Evolutionary conservation across 139 green algal genomes (phyloP).

Genomic region (Micromonas pusilla): DNA sequence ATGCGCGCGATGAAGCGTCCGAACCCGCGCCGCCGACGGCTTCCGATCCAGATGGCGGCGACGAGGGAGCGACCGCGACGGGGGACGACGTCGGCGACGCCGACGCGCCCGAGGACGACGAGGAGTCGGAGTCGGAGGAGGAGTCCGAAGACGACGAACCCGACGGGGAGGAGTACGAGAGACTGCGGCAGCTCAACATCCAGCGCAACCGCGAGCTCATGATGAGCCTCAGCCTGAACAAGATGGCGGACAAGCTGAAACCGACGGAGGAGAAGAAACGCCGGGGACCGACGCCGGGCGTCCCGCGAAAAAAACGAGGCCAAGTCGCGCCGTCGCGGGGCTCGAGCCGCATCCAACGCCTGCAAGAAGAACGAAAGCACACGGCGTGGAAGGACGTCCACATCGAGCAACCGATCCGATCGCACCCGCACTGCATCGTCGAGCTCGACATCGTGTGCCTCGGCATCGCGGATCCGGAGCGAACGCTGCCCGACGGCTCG

Average conservation of each 20-base stretch:
- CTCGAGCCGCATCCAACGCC: neutral
- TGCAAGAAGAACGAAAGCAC: neutral
- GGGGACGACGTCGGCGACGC: neutral
- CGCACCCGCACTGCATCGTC: neutral
- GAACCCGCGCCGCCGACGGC: too few relatives aligned
- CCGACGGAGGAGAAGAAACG: neutral
- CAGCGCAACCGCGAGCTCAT: constrained; percentile 18
- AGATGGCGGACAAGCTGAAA: neutral
- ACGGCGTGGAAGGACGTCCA: neutral
- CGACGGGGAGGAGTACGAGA: constrained; percentile 9
- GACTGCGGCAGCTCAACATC: neutral
- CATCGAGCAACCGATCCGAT: neutral
- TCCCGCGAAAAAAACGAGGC: neutral
- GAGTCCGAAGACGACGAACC: neutral
- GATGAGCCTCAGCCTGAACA: neutral
- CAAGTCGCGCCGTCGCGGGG: neutral
- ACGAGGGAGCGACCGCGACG: too few relatives aligned
- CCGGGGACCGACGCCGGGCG: neutral
- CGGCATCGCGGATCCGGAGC: neutral
- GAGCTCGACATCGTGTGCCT: neutral
- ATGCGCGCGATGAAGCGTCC: too few relatives aligned
- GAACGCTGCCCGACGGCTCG: neutral
- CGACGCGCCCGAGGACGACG: neutral
- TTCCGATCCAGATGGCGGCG: too few relatives aligned
- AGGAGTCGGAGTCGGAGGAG: neutral